A percentile compares a stretch with the other conserved stretches of the same genome.
These are phyloP conservation scores for Fraxinus sp. DNA, from an alignment of 305 asterid genomes.

Conservation along the genomic window DNA sequence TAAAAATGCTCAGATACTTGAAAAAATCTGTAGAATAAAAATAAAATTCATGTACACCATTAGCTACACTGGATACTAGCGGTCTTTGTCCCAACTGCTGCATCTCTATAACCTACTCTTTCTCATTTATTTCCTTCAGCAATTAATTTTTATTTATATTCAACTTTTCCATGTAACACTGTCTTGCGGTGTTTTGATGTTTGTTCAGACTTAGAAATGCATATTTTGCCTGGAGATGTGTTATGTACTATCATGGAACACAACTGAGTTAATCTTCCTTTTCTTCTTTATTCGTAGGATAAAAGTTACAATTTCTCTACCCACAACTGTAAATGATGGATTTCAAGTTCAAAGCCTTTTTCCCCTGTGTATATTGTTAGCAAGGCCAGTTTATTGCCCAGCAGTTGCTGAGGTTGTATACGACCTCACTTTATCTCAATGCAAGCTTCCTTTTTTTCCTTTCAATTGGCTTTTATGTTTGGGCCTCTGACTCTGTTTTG, in stretches of 20 bases:
- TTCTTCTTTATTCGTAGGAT: slow-evolving; percentile 50
- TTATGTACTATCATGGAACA: not conserved
- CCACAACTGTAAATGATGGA: slow-evolving; percentile 63
- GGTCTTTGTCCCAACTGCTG: not conserved
- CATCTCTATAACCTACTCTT: not conserved
- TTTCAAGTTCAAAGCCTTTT: slow-evolving; percentile 61
- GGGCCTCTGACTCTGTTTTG: slow-evolving; percentile 31
- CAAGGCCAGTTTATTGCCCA: slow-evolving; percentile 63
- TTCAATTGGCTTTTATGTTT: slow-evolving; percentile 13
- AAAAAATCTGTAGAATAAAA: not conserved
- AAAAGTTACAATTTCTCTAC: slow-evolving; percentile 73
- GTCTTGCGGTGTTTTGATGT: not conserved
- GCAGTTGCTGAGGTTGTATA: slow-evolving; percentile 61
- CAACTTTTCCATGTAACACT: not conserved
- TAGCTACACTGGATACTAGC: not conserved
- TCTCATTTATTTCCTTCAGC: not conserved
- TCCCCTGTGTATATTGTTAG: slow-evolving; percentile 84
- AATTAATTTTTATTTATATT: not conserved
- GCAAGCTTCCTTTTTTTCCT: slow-evolving; percentile 19
- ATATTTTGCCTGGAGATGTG: not conserved
- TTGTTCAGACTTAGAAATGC: not conserved
- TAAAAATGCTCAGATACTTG: not conserved
- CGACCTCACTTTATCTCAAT: slow-evolving; percentile 23
- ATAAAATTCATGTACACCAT: not conserved
- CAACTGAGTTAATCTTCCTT: slow-evolving; percentile 17